A percentile compares a stretch with the other conserved stretches of the same genome.
phyloP scores from a whole-genome alignment of 495 filamentous ascomycete genomes.

The Xylaria castorea region DNA sequence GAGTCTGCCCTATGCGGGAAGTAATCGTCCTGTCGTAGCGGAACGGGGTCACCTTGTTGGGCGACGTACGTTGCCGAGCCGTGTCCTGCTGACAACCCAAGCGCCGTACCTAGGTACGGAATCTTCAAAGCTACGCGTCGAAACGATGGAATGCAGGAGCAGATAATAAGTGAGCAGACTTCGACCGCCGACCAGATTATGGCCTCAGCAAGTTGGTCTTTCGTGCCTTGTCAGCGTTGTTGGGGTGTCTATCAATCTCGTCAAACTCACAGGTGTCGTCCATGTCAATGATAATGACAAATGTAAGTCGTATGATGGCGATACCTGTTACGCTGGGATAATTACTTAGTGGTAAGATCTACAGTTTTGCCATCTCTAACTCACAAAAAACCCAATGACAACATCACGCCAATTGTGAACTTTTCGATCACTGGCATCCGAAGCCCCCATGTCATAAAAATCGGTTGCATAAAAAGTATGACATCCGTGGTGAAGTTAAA shows the following conservation, averaged over 20 bases:
- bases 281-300: not conserved
- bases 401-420: not conserved
- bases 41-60: not conserved
- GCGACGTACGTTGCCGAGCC: not conserved
- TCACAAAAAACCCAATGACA: conserved; percentile 1
- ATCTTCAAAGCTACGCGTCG: conserved; percentile 33
- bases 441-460: not conserved
- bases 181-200: conserved; percentile 41
- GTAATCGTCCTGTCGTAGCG: not conserved
- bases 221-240: not conserved
- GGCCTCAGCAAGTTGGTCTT: conserved; percentile 31
- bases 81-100: not conserved
- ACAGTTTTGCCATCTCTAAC: not conserved
- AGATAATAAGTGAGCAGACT: conserved; percentile 40
- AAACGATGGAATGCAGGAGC: conserved; percentile 40
- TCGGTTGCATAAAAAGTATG: not conserved
- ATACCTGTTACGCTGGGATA: not conserved
- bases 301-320: not conserved
- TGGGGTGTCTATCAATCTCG: not conserved
- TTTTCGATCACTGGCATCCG: not conserved
- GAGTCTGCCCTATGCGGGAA: not conserved
- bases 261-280: conserved; percentile 1
- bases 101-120: conserved; percentile 29
- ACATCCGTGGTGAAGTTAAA: conserved; percentile 2
- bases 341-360: not conserved